Percentiles rank a stretch among this genome's conserved stretches.
Evolutionary conservation across 2,329 filamentous ascomycete genomes (phyloP).

Genomic region (Fusarium nygamai): DNA sequence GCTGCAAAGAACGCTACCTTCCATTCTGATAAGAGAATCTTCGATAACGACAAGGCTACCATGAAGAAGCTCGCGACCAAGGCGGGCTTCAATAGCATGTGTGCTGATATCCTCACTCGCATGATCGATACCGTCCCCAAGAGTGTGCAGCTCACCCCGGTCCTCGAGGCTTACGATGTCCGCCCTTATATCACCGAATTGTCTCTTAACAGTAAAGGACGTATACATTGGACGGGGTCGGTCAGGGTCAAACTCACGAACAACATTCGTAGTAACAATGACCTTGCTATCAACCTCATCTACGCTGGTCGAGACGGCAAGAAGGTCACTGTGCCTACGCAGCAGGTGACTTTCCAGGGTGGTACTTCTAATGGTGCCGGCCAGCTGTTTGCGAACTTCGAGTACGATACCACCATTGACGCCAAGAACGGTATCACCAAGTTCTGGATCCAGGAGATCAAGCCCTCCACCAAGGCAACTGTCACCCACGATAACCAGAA

Average conservation of each 20-base stretch:
- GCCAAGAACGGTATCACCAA: slow-evolving; percentile 43
- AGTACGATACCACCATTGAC: slow-evolving; percentile 42
- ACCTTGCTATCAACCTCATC: slow-evolving; percentile 39
- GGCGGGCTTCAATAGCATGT: slow-evolving; percentile 50
- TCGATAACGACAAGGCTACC: slow-evolving; percentile 56
- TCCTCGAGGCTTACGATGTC: slow-evolving; percentile 43
- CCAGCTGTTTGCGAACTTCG: slow-evolving; percentile 45
- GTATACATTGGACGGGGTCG: slow-evolving; percentile 40
- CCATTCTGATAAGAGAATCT: slow-evolving; percentile 56
- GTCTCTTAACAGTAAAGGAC: slow-evolving; percentile 40
- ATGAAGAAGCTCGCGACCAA: slow-evolving; percentile 48
- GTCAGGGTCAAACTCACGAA: slow-evolving; percentile 37
- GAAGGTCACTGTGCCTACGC: not conserved
- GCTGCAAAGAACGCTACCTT: slow-evolving; percentile 50
- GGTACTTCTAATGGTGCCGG: slow-evolving; percentile 39
- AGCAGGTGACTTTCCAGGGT: not conserved
- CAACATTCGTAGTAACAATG: slow-evolving; percentile 30
- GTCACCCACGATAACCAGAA: slow-evolving; percentile 41
- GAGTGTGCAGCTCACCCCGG: slow-evolving; percentile 43
- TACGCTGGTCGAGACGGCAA: slow-evolving; percentile 21
- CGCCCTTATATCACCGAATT: slow-evolving; percentile 47
- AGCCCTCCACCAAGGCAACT: slow-evolving; percentile 33
- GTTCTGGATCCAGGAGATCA: slow-evolving; percentile 45
- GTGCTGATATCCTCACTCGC: slow-evolving; percentile 44
- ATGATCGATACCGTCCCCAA: slow-evolving; percentile 51